These are phyloP conservation scores for Starmerella ratchasimensis DNA, from an alignment of 805 yeast genomes.

Conservation along the genomic window DNA sequence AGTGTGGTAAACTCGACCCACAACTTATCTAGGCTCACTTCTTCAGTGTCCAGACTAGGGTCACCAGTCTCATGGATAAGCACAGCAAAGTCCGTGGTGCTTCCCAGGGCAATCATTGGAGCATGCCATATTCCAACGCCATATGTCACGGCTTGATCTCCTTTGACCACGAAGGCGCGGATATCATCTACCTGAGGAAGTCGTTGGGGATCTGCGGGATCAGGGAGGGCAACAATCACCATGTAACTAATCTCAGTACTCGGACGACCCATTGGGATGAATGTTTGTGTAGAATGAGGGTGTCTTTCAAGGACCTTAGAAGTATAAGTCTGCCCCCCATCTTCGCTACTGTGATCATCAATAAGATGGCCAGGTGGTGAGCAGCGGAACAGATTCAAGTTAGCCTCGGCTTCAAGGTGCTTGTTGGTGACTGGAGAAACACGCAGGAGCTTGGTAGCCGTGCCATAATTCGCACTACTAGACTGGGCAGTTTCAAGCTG, in stretches of 20 bases:
- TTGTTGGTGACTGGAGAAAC: conserved; percentile 44
- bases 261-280: conserved; percentile 71
- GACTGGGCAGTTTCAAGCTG: conserved; percentile 39
- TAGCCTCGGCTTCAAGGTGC: conserved; percentile 37
- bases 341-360: conserved; percentile 8
- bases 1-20: conserved; percentile 13
- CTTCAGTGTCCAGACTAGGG: conserved; percentile 68
- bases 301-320: conserved; percentile 77
- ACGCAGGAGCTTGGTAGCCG: conserved; percentile 63
- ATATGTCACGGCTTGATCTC: conserved; percentile 82
- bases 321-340: conserved; percentile 28
- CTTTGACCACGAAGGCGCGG: conserved; percentile 60
- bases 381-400: conserved; percentile 75
- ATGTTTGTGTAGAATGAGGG: conserved; percentile 78
- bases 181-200: conserved; percentile 43
- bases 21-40: conserved; percentile 49
- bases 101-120: conserved; percentile 79
- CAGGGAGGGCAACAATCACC: conserved; percentile 57
- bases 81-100: conserved; percentile 70
- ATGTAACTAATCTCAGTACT: conserved; percentile 42
- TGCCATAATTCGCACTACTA: conserved; percentile 77
- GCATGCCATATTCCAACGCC: conserved; percentile 87
- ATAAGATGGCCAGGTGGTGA: conserved; percentile 58
- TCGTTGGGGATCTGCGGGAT: conserved; percentile 22
- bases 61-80: conserved; percentile 74